These are phyloP conservation scores for Malbranchea cinnamomea DNA, from an alignment of 2,329 filamentous ascomycete genomes.

Conservation along the genomic window DNA sequence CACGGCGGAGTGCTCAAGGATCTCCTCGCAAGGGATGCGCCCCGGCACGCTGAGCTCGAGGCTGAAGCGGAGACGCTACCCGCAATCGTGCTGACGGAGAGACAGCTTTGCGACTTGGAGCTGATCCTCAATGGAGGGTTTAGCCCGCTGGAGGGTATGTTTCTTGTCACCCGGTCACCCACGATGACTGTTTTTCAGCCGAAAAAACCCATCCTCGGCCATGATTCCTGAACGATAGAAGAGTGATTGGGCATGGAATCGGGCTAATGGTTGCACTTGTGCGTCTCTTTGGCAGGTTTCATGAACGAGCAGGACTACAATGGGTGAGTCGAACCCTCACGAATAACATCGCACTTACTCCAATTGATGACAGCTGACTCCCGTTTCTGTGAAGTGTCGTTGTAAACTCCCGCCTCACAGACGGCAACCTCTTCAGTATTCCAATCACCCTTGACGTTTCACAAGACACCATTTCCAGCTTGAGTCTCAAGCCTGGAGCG, in stretches of 20 bases:
- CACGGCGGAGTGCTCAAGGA: constrained; percentile 96
- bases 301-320: constrained; percentile 97
- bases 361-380: constrained; percentile 6
- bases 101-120: constrained; percentile 95
- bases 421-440: constrained; percentile 88
- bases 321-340: constrained; percentile 60
- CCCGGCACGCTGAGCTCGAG: constrained; percentile 62
- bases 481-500: constrained; percentile 62
- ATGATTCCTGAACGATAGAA: too few relatives aligned
- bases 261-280: constrained; percentile 14
- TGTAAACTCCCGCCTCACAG: constrained; percentile 67
- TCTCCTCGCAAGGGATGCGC: constrained; percentile 82
- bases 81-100: constrained; percentile 71
- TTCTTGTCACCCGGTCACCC: constrained; percentile 4
- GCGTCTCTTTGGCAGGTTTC: constrained; percentile 49
- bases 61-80: constrained; percentile 77
- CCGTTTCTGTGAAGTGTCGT: constrained; percentile 51
- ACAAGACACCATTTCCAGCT: constrained; percentile 56
- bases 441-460: constrained; percentile 87
- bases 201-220: too few relatives aligned
- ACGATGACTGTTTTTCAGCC: background rate
- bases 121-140: constrained; percentile 95
- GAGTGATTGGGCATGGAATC: background rate
- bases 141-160: constrained; percentile 85
- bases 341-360: constrained; percentile 3